A percentile compares a stretch with the other conserved stretches of the same genome.
Conservation (phyloP, 1,284 basidiomycete species). For the Golubevia sp. region DNA sequence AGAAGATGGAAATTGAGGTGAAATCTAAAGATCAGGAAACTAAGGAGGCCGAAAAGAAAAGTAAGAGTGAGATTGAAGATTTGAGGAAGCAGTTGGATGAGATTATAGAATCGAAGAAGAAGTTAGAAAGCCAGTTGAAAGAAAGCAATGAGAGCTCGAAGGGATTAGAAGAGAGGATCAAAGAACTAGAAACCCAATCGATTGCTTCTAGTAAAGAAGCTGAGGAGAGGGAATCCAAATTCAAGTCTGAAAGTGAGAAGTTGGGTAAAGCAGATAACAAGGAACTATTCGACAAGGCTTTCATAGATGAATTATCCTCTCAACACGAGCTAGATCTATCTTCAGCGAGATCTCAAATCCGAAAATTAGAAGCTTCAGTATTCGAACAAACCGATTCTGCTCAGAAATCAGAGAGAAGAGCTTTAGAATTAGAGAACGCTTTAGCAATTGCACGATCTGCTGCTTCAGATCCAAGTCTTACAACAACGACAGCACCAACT, state of each 20-base stretch:
- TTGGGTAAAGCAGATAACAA: conserved; percentile 19
- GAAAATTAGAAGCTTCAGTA: conserved; percentile 33
- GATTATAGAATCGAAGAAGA: conserved; percentile 1
- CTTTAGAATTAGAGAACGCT: conserved; percentile 33
- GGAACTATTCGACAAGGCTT: conserved; percentile 19
- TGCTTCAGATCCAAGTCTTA: too few species aligned
- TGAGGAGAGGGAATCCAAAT: conserved; percentile 4
- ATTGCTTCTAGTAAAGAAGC: background rate
- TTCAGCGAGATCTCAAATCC: conserved; percentile 25
- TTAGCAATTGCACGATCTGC: too few species aligned
- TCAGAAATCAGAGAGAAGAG: conserved; percentile 22
- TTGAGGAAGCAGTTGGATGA: background rate
- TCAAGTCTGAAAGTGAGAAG: background rate
- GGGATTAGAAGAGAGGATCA: too few species aligned
- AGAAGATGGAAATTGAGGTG: too few species aligned
- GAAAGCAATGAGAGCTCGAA: too few species aligned
- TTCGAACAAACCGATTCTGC: conserved; percentile 41
- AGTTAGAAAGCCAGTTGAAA: conserved; percentile 4
- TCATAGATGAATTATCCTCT: conserved; percentile 28
- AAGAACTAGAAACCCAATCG: too few species aligned
- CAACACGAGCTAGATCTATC: conserved; percentile 37
- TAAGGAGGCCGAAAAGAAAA: too few species aligned
- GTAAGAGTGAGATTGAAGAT: too few species aligned
- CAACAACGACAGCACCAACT: too few species aligned
- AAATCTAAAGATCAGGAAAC: too few species aligned